A percentile compares a stretch with the other conserved stretches of the same genome.
Conservation (phyloP, 2,329 filamentous ascomycete genomes). For the Monilinia fructicola region DNA sequence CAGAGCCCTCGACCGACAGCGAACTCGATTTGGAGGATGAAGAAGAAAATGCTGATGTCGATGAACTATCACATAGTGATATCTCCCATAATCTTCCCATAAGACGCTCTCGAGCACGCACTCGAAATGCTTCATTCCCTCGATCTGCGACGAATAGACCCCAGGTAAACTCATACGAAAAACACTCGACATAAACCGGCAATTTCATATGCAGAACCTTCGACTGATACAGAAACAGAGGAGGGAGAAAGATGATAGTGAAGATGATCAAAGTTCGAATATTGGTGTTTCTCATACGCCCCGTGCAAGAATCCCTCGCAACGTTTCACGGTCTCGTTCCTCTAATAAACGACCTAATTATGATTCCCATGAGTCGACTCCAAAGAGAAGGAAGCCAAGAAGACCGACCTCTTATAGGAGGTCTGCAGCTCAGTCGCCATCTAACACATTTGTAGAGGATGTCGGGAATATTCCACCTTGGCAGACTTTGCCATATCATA, state of each 20-base stretch:
- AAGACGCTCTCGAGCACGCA: conserved; percentile 12
- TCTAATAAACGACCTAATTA: conserved; percentile 17
- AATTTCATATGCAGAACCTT: conserved; percentile 37
- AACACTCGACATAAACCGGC: conserved; percentile 32
- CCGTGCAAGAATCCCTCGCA: neutral
- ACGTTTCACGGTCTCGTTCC: conserved; percentile 6
- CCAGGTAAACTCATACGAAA: conserved; percentile 20
- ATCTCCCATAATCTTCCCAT: neutral
- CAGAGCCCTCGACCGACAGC: conserved; percentile 21
- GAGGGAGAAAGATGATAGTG: conserved; percentile 20
- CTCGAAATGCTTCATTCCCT: conserved; percentile 4
- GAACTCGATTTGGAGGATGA: conserved; percentile 20
- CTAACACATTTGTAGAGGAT: conserved; percentile 14
- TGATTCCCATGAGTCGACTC: conserved; percentile 22
- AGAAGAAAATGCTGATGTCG: neutral
- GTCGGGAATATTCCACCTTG: conserved; percentile 52
- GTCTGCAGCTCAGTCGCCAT: neutral
- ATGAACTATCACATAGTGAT: conserved; percentile 1
- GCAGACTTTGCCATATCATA: conserved; percentile 64
- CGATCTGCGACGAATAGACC: conserved; percentile 25
- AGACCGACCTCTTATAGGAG: conserved; percentile 23
- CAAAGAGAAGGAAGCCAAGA: conserved; percentile 31
- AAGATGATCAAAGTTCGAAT: conserved; percentile 3
- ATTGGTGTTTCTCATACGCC: neutral
- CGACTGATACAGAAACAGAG: conserved; percentile 26